Conservation (phyloP, 495 filamentous ascomycete genomes). For the Aspergillus indologenus region DNA sequence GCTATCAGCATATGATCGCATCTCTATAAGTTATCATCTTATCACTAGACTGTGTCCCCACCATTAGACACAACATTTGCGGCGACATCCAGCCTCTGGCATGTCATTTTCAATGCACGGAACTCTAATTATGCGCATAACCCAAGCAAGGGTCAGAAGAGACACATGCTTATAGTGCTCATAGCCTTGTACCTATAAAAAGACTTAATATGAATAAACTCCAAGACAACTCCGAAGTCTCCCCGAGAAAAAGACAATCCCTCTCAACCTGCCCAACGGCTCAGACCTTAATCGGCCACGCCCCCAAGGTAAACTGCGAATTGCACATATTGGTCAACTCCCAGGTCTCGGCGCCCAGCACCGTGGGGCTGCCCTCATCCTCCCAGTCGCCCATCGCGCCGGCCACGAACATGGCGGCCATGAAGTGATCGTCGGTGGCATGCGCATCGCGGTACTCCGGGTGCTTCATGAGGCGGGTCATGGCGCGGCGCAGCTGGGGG, state of each 20-base stretch:
- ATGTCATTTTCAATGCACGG: neutral
- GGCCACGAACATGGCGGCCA: constrained; percentile 55
- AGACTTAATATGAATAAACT: too few relatives aligned
- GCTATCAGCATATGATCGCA: too few relatives aligned
- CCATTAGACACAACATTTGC: neutral
- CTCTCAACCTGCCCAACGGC: too few relatives aligned
- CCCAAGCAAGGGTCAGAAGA: neutral
- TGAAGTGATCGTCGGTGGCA: constrained; percentile 63
- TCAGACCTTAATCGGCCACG: constrained; percentile 14
- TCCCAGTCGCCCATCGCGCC: constrained; percentile 50
- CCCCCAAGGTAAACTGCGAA: constrained; percentile 52
- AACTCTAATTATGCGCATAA: neutral
- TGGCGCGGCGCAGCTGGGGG: constrained; percentile 43
- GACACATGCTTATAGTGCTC: too few relatives aligned
- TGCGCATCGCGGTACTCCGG: constrained; percentile 59
- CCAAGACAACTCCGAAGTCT: too few relatives aligned
- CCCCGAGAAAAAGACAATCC: neutral
- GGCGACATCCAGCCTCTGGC: neutral
- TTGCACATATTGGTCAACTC: constrained; percentile 66
- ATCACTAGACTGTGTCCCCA: neutral
- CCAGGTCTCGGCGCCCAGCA: constrained; percentile 57
- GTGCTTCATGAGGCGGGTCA: constrained; percentile 59
- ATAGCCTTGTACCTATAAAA: too few relatives aligned
- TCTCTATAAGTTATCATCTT: too few relatives aligned
- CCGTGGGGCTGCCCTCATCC: constrained; percentile 39